Evolutionary conservation across 805 yeast species (phyloP).

Genomic region (Nakazawaea wickerhamii): DNA sequence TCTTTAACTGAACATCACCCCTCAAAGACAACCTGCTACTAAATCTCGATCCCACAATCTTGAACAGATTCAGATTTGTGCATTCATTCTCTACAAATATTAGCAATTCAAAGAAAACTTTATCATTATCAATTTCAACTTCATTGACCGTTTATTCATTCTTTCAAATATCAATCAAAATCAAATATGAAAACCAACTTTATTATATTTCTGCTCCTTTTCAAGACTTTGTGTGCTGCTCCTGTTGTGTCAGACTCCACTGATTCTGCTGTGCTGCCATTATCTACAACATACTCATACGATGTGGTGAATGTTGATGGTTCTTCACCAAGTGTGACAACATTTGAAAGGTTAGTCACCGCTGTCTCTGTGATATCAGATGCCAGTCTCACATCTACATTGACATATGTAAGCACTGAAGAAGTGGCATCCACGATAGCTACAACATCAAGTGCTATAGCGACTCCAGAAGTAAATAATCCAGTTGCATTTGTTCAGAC

Average conservation of each 20-base stretch:
- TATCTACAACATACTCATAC: constrained; percentile 6
- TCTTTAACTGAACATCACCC: not conserved
- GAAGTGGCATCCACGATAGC: not conserved
- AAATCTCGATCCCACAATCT: not conserved
- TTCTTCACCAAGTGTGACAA: constrained; percentile 2
- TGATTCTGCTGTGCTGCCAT: not conserved
- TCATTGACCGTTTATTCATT: constrained; percentile 2
- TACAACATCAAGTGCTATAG: not conserved
- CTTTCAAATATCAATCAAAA: no score
- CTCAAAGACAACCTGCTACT: not conserved
- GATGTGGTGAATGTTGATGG: constrained; percentile 13
- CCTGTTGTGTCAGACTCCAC: not conserved
- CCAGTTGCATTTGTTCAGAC: not conserved
- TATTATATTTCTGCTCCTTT: not conserved
- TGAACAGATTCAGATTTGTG: not conserved
- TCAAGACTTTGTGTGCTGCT: not conserved
- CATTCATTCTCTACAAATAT: constrained; percentile 4
- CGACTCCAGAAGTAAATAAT: constrained; percentile 1
- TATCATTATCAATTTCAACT: not conserved
- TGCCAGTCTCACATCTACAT: constrained; percentile 2
- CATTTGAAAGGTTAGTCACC: not conserved
- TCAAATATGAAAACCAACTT: no score
- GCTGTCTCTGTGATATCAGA: not conserved
- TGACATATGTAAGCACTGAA: not conserved
- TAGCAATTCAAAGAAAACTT: no score